These are phyloP conservation scores for Choanephora cucurbitarum DNA, from an alignment of 371 early-diverging fungal genomes.

Conservation along the genomic window DNA sequence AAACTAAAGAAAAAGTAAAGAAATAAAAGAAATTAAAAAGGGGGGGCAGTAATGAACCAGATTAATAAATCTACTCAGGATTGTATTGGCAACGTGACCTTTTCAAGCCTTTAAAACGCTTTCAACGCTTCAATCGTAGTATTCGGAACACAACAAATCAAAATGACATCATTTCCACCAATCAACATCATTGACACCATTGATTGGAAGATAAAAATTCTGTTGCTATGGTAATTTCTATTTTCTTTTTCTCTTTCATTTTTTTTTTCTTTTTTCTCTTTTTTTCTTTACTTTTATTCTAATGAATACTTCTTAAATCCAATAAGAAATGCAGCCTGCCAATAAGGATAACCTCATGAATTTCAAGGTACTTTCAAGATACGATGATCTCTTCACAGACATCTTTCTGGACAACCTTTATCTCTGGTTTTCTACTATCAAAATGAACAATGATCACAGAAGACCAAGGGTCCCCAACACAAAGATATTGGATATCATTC, in stretches of 20 bases:
- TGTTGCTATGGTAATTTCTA: slow-evolving; percentile 1
- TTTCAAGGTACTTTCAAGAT: slow-evolving; percentile 57
- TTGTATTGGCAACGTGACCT: not conserved
- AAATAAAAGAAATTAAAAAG: not conserved
- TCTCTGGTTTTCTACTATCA: slow-evolving; percentile 70
- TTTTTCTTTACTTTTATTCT: slow-evolving; percentile 8
- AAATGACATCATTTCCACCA: not conserved
- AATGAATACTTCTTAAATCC: not conserved
- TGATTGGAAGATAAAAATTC: not conserved
- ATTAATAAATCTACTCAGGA: not conserved
- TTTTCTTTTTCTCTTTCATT: slow-evolving; percentile 7
- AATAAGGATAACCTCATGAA: slow-evolving; percentile 35
- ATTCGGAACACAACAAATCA: not conserved
- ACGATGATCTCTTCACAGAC: slow-evolving; percentile 74
- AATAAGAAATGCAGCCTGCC: not conserved
- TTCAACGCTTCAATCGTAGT: too few species aligned
- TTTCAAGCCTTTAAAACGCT: not conserved
- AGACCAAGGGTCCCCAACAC: slow-evolving; percentile 35
- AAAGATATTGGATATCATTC: slow-evolving; percentile 58
- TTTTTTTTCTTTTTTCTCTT: slow-evolving; percentile 8
- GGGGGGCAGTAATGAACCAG: not conserved
- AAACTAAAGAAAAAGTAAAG: slow-evolving; percentile 8
- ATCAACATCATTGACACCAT: not conserved
- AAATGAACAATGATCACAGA: slow-evolving; percentile 39
- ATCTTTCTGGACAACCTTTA: slow-evolving; percentile 64